Percentiles rank a stretch among this genome's conserved stretches.
Evolutionary conservation across 2,329 filamentous ascomycete genomes (phyloP).

Genomic region (Nothophoma quercina): DNA sequence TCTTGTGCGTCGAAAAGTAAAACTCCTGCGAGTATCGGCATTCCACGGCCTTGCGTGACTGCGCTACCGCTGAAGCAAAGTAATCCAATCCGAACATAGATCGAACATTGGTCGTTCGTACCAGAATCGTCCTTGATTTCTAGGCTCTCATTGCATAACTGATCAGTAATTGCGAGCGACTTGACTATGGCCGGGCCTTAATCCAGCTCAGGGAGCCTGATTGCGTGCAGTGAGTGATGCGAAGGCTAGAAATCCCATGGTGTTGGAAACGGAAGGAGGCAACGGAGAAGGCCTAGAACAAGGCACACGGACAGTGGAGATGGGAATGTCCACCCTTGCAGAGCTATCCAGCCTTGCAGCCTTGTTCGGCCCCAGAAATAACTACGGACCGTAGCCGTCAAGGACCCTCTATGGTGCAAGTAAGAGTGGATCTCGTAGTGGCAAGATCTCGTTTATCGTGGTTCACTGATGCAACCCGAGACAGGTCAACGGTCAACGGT

Average conservation of each 20-base stretch:
- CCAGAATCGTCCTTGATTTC: too few species aligned
- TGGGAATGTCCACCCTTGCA: conserved; percentile 5
- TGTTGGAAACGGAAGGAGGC: not conserved
- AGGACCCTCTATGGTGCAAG: conserved; percentile 1
- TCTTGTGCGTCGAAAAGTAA: too few species aligned
- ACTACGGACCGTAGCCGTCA: conserved; percentile 7
- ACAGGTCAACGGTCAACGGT: not conserved
- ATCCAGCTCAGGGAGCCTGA: too few species aligned
- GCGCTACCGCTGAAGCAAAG: too few species aligned
- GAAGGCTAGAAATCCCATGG: not conserved
- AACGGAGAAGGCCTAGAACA: not conserved
- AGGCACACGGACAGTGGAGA: conserved; percentile 16
- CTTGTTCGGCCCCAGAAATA: not conserved
- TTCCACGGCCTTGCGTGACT: too few species aligned
- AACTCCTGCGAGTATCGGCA: too few species aligned
- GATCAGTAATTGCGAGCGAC: too few species aligned
- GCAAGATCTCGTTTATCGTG: conserved; percentile 1
- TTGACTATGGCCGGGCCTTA: too few species aligned
- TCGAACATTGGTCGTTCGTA: too few species aligned
- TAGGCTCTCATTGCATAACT: too few species aligned
- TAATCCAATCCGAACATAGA: too few species aligned
- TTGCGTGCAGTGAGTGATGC: not conserved
- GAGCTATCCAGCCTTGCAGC: not conserved
- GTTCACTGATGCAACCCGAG: not conserved
- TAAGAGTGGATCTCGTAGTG: conserved; percentile 7